Evolutionary conservation across 2,329 filamentous ascomycete species (phyloP), one percentile per base, ranked within the genome.

Genomic region (Microdochium bolleyi): DNA sequence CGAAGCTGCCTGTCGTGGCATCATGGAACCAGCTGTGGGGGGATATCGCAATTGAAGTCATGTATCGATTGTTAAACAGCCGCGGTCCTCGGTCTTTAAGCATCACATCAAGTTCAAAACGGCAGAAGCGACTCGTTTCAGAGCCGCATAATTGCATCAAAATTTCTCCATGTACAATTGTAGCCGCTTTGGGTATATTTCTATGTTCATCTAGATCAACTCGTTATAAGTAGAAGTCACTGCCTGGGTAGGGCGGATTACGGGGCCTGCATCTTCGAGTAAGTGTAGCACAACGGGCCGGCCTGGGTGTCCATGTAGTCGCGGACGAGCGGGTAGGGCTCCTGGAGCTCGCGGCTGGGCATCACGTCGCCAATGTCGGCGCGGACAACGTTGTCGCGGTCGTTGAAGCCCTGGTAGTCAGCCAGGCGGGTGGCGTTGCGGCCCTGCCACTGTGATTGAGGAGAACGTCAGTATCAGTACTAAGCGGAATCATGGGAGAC

Each of bases 241-340:
- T n/a, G n/a, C n/a, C n/a, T n/a, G n/a, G n/a, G 37, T 41, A 41
- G 13, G n/a, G 7, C 13, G 13, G 7, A 8, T 14, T 16, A 16
- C 19, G 14, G 19, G 37, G 19, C 19, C n/a, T 5, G 8, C 41
- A 46, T 46, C 41, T 46, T 46, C 3, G 41, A 46, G 25, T 59
- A 59, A 22, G 57, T 55, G 41, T 59, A 59, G 49, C 57, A 59
- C 37, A 57, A 56, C 19, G 57, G 56, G 19, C 57, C 56, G 32
- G 52, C 53, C 8, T 54, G 48, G 3, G 56, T 59, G 32, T 53
- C 56, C 50, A 55, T 34, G 24, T 46, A 46, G 41, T 46, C 41
- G 3, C 13, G 13, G 41, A 46, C 41, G 41, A 46, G 14, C 3
- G 41, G 41, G 14, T 21, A 8, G 41, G 41, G 21, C 7, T 22